These are phyloP conservation scores for Lecanoromycetidae sp. DNA, from an alignment of 2,329 filamentous ascomycete genomes.

Conservation along the genomic window DNA sequence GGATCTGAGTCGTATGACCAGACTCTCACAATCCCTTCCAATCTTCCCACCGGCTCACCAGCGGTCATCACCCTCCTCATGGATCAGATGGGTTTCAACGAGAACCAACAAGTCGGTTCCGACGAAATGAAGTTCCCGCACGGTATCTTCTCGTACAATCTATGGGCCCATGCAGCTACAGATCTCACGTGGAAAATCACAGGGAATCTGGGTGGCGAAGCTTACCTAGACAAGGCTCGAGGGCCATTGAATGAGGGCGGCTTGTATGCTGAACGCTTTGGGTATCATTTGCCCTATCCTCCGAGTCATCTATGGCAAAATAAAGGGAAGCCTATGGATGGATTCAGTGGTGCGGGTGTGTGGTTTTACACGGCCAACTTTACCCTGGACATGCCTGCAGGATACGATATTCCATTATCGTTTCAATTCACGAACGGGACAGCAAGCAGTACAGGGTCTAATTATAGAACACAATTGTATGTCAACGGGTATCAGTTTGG, in stretches of 20 bases:
- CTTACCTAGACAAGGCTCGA: slow-evolving; percentile 39
- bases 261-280: slow-evolving; percentile 43
- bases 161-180: slow-evolving; percentile 28
- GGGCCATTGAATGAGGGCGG: slow-evolving; percentile 49
- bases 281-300: slow-evolving; percentile 43
- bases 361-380: slow-evolving; percentile 42
- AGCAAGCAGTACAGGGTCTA: slow-evolving; percentile 16
- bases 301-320: slow-evolving; percentile 29
- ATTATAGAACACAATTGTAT: slow-evolving; percentile 35
- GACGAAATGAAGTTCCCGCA: slow-evolving; percentile 39
- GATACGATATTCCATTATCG: slow-evolving; percentile 44
- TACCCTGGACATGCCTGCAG: slow-evolving; percentile 38
- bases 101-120: slow-evolving; percentile 18
- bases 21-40: slow-evolving; percentile 7
- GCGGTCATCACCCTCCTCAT: slow-evolving; percentile 20
- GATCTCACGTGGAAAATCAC: slow-evolving; percentile 44
- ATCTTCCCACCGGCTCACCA: neutral
- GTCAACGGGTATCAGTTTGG: slow-evolving; percentile 44
- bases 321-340: slow-evolving; percentile 25
- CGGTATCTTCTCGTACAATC: slow-evolving; percentile 38
- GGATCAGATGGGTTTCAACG: slow-evolving; percentile 23
- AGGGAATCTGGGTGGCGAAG: slow-evolving; percentile 45
- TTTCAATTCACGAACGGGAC: slow-evolving; percentile 35
- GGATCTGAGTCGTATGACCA: slow-evolving; percentile 12
- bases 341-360: slow-evolving; percentile 37